Percentiles rank a stretch among this genome's conserved stretches.
Evolutionary conservation across 345 rosid genomes (phyloP).

Genomic region (Salix purpurea): DNA sequence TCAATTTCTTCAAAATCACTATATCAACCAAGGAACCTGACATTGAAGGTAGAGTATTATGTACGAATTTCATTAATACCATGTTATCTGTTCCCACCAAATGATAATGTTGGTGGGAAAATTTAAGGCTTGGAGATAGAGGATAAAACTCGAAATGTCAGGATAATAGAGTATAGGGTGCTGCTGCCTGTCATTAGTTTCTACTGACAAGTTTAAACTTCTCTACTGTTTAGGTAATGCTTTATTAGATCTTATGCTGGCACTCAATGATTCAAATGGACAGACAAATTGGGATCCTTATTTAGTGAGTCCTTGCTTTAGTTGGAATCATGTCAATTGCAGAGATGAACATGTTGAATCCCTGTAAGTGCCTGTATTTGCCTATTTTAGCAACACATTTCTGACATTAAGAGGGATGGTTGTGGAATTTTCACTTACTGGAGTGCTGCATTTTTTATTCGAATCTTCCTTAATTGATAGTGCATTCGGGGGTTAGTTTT

Average conservation of each 20-base stretch:
- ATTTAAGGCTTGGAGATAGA: too few species aligned
- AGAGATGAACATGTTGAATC: conserved; percentile 59
- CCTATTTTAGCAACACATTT: not conserved
- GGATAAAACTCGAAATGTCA: not conserved
- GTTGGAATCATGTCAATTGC: conserved; percentile 83
- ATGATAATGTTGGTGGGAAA: not conserved
- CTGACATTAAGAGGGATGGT: not conserved
- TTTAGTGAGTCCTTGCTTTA: conserved; percentile 80
- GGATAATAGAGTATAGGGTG: not conserved
- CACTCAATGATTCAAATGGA: conserved; percentile 52
- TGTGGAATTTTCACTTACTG: too few species aligned
- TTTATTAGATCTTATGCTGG: conserved; percentile 45
- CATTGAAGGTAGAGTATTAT: conserved; percentile 53
- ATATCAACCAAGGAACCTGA: conserved; percentile 53
- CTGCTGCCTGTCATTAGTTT: not conserved
- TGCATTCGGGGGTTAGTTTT: conserved; percentile 5
- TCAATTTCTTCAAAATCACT: conserved; percentile 32
- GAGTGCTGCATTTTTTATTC: not conserved
- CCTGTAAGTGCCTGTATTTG: conserved; percentile 49
- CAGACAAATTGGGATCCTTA: conserved; percentile 54
- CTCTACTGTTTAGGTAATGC: conserved; percentile 55
- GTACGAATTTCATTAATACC: not conserved
- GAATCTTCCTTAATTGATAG: not conserved
- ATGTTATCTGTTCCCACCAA: not conserved
- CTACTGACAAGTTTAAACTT: not conserved